Conservation (phyloP, 129 eudicot species). For the Arctium lappa region DNA sequence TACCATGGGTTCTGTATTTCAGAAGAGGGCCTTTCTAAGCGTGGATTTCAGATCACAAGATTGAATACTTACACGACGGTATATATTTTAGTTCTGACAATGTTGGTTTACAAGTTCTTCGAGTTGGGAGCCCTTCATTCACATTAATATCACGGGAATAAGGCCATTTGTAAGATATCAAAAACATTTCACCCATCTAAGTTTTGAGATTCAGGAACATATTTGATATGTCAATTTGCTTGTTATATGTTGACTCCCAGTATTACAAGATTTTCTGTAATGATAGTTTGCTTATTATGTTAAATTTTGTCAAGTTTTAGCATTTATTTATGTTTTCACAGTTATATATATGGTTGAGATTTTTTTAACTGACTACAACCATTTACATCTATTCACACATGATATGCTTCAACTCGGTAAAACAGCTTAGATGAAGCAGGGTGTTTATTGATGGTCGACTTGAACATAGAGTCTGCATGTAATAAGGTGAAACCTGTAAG, state of each 20-base stretch:
- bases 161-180: neutral
- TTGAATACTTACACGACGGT: slow-evolving; percentile 91
- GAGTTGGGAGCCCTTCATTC: slow-evolving; percentile 8
- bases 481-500: neutral
- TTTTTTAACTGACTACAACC: neutral
- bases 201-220: slow-evolving; percentile 1
- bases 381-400: slow-evolving; percentile 9
- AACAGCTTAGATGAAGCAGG: neutral
- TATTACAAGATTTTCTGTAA: neutral
- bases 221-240: neutral
- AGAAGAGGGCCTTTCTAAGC: slow-evolving; percentile 81
- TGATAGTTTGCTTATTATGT: neutral
- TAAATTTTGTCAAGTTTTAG: neutral
- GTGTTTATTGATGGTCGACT: neutral
- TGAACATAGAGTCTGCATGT: neutral
- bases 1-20: slow-evolving; percentile 30
- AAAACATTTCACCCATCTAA: neutral
- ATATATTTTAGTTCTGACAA: slow-evolving; percentile 18
- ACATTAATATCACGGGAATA: neutral
- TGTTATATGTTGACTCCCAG: neutral
- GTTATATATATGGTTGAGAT: slow-evolving; percentile 6
- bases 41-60: slow-evolving; percentile 85
- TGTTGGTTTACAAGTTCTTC: slow-evolving; percentile 4
- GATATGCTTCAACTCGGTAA: neutral
- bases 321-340: neutral